Evolutionary conservation across 768 basidiomycete species (phyloP), one percentile per base, ranked within the genome.

Genomic region (Termitomyces sp.): DNA sequence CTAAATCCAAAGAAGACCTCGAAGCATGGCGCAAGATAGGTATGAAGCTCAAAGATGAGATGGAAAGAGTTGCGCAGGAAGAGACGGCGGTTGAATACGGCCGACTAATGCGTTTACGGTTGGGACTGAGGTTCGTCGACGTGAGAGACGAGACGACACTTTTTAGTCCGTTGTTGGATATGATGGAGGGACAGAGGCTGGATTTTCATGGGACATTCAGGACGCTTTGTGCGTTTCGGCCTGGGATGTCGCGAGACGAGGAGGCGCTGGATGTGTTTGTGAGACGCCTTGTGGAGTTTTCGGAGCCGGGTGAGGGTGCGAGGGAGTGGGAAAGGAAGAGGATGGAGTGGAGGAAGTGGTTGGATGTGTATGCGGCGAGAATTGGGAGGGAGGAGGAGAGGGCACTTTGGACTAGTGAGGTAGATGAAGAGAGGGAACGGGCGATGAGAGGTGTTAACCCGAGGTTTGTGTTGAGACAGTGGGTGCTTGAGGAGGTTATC

Each of bases 401-500:
- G 0, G 78, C 84, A 60, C 85, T 86, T 84, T 67, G 64, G 40
- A 58, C 5, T 34, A 29, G 4, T 4, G 66, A n/a, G 29, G 70
- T 78, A 40, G 82, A 85, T 52, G 74, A 63, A 1, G 81, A 80
- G 62, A 75, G 88, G 56, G 73, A 78, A 60, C 72, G 68, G 14
- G 85, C 79, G 40, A 82, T 84, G 76, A 81, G 77, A 63, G 71
- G 64, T 29, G 85, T 80, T 34, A 99, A 99, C 70, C 97, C 97
- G 17, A 80, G 95, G 40, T 98, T 99, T 73, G 87, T 96, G 38
- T 74, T 98, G 61, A 79, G 97, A 62, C 97, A 98, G 74, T 98
- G 97, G 97, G 77, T 98, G 9, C 79, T 99, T 38, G 95, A 98
- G 71, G 96, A 98, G 69, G 88, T 92, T 29, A 98, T 98, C 69